phyloP scores from a whole-genome alignment of 805 yeast species.

The Monosporozyma aquatica region DNA sequence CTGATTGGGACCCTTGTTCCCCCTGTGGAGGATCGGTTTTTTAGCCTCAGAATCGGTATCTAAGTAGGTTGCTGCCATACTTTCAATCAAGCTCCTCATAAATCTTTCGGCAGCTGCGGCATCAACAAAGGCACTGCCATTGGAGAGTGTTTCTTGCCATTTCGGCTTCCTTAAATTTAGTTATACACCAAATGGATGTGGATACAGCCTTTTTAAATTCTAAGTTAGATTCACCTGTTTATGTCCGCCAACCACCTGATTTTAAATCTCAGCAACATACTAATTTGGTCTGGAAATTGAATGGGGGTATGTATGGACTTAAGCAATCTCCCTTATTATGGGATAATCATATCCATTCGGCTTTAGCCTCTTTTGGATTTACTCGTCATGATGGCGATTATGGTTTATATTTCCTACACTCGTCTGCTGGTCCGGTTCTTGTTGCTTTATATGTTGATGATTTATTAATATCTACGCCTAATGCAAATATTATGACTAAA shows the following conservation, averaged over 20 bases:
- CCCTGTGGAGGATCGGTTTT: no score
- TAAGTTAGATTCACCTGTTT: background rate
- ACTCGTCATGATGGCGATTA: slow-evolving; percentile 5
- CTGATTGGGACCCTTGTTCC: no score
- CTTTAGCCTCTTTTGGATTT: slow-evolving; percentile 21
- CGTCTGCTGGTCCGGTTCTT: background rate
- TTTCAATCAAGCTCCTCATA: no score
- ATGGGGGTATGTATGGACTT: slow-evolving; percentile 11
- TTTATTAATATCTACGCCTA: slow-evolving; percentile 5
- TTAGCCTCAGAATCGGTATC: no score
- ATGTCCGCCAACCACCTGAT: slow-evolving; percentile 6
- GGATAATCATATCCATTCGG: slow-evolving; percentile 25
- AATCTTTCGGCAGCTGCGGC: no score
- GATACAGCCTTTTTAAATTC: slow-evolving; percentile 11
- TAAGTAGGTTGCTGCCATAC: no score
- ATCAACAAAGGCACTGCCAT: no score
- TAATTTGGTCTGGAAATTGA: slow-evolving; percentile 9
- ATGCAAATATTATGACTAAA: background rate
- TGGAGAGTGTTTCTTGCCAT: slow-evolving; percentile 8
- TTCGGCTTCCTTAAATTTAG: slow-evolving; percentile 1
- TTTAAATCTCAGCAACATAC: slow-evolving; percentile 3
- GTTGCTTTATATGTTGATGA: slow-evolving; percentile 8
- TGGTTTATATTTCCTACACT: slow-evolving; percentile 2
- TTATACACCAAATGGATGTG: slow-evolving; percentile 19
- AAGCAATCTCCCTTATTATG: slow-evolving; percentile 19